phyloP scores from a whole-genome alignment of 768 basidiomycete species.

The Mrakia blollopis region DNA sequence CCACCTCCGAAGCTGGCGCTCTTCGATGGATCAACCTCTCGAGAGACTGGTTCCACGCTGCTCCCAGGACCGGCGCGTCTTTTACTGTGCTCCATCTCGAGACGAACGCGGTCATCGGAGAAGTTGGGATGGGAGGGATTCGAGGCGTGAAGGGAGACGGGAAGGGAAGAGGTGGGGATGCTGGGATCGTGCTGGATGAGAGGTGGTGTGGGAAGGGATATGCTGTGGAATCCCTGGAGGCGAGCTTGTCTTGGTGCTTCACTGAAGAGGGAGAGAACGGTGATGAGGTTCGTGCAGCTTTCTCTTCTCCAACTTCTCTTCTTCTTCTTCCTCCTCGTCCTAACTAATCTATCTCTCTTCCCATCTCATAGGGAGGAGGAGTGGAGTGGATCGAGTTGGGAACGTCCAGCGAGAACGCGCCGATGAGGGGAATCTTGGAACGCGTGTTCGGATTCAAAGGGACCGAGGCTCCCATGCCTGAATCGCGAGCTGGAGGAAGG shows the following conservation, averaged over 20 bases:
- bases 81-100: neutral
- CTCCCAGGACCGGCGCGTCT: neutral
- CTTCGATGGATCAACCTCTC: neutral
- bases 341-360: neutral
- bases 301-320: neutral
- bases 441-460: neutral
- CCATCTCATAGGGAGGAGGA: neutral
- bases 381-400: neutral
- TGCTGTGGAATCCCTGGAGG: neutral
- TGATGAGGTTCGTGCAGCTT: neutral
- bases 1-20: neutral
- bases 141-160: neutral
- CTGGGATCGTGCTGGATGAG: neutral
- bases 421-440: neutral
- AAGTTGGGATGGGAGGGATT: neutral
- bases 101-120: neutral
- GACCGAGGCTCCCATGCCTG: neutral
- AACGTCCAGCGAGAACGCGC: neutral
- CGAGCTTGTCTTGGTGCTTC: neutral
- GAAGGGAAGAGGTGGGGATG: neutral
- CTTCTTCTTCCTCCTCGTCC: neutral
- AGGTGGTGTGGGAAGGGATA: neutral
- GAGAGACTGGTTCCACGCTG: neutral
- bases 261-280: neutral
- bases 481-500: neutral